Evolutionary conservation across 2,329 filamentous ascomycete species (phyloP), one percentile per base, ranked within the genome.

Genomic region (Rhinocladiella mackenziei): DNA sequence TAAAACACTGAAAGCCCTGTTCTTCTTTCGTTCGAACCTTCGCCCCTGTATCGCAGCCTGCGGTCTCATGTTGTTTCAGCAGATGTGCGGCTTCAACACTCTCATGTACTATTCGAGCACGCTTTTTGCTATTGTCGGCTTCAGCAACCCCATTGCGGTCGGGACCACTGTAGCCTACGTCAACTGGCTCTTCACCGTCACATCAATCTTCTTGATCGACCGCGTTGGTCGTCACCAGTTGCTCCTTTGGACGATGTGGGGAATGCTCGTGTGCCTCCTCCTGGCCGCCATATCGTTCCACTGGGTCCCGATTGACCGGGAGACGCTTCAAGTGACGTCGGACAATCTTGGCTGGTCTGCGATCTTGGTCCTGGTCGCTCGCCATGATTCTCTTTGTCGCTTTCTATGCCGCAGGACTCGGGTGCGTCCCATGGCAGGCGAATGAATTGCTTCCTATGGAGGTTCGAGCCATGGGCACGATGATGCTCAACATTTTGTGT

Each of bases 371-470:
- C 75, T 96, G 2, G 52, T n/a, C n/a, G n/a, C n/a, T 78, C 29
- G 84, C 83, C 52, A 83, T 96, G 62, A 83, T 89, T 64, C 56
- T 88, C 7, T 96, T 94, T 64, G 89, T 94, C 2, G 84, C 85
- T 9, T 76, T 83, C 1, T 96, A 92, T 61, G 89, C 89, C 1
- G 72, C 89, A 1, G 89, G 89, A 2, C 74, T 96, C 2, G 91
- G 91, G 7, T 92, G 88, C 57, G 87, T 96, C 2, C 89, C 91
- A 0, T 96, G 91, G 91, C 89, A 94, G 75, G 88, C 94, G 67
- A 87, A 83, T 56, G 91, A 96, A 67, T 77, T 95, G 23, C 95
- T 96, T 61, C 85, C 89, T 1, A 61, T 78, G 20, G 68, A 72
- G 14, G 71, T 84, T 39, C 76, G 82, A 49, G 82, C 78, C 62